Base-by-base conservation (phyloP, 257 asterid species). In the Nicotiana noctiflora region DNA sequence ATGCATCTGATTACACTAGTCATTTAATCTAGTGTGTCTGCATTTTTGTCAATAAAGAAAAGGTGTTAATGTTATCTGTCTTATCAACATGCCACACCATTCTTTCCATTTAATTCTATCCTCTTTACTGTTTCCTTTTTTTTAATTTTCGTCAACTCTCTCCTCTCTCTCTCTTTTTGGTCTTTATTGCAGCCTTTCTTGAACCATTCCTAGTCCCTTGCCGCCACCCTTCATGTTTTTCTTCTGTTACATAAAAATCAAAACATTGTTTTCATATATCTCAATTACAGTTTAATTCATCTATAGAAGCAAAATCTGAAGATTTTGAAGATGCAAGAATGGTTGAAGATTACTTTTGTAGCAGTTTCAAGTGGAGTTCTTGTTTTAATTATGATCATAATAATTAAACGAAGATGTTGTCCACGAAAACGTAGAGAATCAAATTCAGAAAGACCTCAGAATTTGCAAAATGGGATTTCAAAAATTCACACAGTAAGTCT, bases 401-500 rank as follows among this genome's bases (percentile, higher is more conserved):
- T 89, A 19, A 10, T 89, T 44, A 67, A 67, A 15, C 83, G 88
- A 63, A 84, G 81, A 29, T 80, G 78, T 21, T 74, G 82, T n/a
- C n/a, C 5, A 0, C 67, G 79, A 65, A 59, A 75, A 4, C 86
- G 68, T 0, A 32, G 78, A 34, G 78, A 76, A 8, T 23, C 40
- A 56, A n/a, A n/a, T 21, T 56, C 70, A 29, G 57, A 40, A 21
- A 40, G 82, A 31, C 29, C 18, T 75, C 93, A 82, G 82, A 88
- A 12, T 64, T 51, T 85, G 61, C 89, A 87, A 64, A 84, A 8
- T 64, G 96, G 93, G 9, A 85, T 90, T n/a, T 83, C 95, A 3
- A 82, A 92, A 81, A 92, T 89, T 53, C 94, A 92, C 44, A 93
- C 86, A 66, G 93, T 88, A 51, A 91, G 93, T 78, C 89, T 93